Evolutionary conservation across 257 asterid genomes (phyloP).

Genomic region (Ballota nigra): DNA sequence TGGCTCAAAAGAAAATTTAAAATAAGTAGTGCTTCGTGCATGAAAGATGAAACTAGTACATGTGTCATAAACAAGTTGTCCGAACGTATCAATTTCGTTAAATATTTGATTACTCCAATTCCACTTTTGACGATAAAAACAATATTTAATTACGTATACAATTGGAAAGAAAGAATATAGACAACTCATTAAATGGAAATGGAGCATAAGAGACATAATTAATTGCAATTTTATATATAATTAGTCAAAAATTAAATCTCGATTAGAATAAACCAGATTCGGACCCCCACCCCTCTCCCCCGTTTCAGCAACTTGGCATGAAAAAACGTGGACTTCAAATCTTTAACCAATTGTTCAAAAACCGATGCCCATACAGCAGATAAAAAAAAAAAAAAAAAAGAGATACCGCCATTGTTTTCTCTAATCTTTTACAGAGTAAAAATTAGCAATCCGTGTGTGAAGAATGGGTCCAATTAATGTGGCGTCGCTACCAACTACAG

Average conservation of each 20-base stretch:
- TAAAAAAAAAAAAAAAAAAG: background rate
- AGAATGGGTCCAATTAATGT: slow-evolving; percentile 6
- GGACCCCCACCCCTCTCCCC: background rate
- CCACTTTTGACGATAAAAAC: background rate
- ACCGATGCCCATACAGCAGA: background rate
- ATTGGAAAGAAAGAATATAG: background rate
- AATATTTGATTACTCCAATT: background rate
- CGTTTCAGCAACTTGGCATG: background rate
- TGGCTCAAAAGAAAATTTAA: no score
- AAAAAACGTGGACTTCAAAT: background rate
- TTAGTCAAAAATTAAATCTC: background rate
- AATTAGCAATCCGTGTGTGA: slow-evolving; percentile 1
- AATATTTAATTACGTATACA: background rate
- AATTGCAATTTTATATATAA: background rate
- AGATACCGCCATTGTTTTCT: background rate
- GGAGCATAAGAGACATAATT: background rate
- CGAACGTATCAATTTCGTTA: background rate
- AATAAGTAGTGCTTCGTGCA: background rate
- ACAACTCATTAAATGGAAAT: background rate
- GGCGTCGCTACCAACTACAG: slow-evolving; percentile 16
- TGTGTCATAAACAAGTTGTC: background rate
- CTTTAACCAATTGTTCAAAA: background rate
- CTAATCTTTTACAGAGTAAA: background rate
- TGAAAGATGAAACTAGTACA: background rate
- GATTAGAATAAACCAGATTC: background rate